phyloP scores from a whole-genome alignment of 2,329 filamentous ascomycete genomes.

The Aspergillus japonicus region DNA sequence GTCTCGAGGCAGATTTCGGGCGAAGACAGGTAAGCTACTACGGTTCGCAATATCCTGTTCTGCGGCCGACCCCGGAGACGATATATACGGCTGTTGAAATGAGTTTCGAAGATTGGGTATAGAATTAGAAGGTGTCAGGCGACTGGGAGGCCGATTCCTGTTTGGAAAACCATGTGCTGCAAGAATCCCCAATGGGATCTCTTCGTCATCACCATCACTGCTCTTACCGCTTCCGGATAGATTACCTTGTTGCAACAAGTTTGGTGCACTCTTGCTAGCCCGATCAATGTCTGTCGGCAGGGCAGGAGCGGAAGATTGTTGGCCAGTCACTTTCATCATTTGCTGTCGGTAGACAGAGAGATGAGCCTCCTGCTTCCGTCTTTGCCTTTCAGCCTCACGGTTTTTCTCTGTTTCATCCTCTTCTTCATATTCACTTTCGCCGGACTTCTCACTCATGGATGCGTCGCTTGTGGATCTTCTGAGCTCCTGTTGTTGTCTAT shows the following conservation, averaged over 20 bases:
- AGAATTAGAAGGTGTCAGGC: slow-evolving; percentile 63
- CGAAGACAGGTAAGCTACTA: slow-evolving; percentile 73
- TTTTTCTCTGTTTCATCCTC: slow-evolving; percentile 78
- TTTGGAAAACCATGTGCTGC: slow-evolving; percentile 85
- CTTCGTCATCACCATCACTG: slow-evolving; percentile 70
- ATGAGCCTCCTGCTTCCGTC: slow-evolving; percentile 85
- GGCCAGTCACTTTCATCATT: slow-evolving; percentile 95
- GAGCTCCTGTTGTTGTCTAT: slow-evolving; percentile 67
- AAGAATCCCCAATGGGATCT: slow-evolving; percentile 80
- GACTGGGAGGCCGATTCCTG: slow-evolving; percentile 71
- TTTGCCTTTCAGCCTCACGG: slow-evolving; percentile 69
- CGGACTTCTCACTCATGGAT: slow-evolving; percentile 52
- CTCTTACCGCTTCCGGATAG: slow-evolving; percentile 41
- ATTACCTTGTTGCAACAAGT: slow-evolving; percentile 47
- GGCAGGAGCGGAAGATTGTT: slow-evolving; percentile 53
- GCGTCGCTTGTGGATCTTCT: slow-evolving; percentile 57
- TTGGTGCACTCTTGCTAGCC: slow-evolving; percentile 62
- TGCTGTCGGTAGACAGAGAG: slow-evolving; percentile 87
- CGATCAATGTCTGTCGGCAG: slow-evolving; percentile 57
- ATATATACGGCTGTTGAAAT: slow-evolving; percentile 46
- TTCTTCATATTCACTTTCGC: slow-evolving; percentile 68
- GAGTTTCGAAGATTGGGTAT: slow-evolving; percentile 69
- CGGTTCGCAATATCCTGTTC: slow-evolving; percentile 42
- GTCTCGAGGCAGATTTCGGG: slow-evolving; percentile 76
- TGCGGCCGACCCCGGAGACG: slow-evolving; percentile 58